phyloP scores from a whole-genome alignment of 352 stramenopile species.

The Phytopythium oedochilum region DNA sequence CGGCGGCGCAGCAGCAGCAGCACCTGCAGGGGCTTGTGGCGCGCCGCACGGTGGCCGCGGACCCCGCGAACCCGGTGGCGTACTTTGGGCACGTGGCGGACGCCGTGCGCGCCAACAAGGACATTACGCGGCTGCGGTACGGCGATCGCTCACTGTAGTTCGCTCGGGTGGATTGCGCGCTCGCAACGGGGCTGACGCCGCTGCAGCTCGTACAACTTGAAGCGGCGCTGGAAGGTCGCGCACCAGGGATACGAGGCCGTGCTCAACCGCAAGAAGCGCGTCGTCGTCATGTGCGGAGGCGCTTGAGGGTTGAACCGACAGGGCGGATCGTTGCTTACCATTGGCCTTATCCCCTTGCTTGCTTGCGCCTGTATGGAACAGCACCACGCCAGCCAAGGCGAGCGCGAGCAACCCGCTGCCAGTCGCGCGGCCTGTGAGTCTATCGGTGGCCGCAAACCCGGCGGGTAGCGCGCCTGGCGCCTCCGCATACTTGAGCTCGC shows the following conservation, averaged over 20 bases:
- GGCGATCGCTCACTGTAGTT: background rate
- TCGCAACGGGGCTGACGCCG: too few relatives aligned
- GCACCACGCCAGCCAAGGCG: slow-evolving; percentile 10
- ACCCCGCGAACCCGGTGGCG: slow-evolving; percentile 55
- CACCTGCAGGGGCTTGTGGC: slow-evolving; percentile 63
- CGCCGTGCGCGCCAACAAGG: slow-evolving; percentile 42
- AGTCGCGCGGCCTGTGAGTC: slow-evolving; percentile 10
- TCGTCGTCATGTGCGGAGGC: slow-evolving; percentile 14
- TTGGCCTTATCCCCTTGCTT: background rate
- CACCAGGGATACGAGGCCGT: slow-evolving; percentile 74
- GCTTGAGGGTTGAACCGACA: background rate
- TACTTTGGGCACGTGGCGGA: slow-evolving; percentile 75
- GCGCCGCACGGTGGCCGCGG: slow-evolving; percentile 39
- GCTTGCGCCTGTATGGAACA: background rate
- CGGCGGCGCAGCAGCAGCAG: too few relatives aligned
- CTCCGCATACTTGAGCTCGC: slow-evolving; percentile 3
- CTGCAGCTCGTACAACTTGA: slow-evolving; percentile 66
- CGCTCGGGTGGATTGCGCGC: too few relatives aligned
- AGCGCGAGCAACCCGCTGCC: slow-evolving; percentile 17
- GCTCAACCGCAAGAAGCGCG: slow-evolving; percentile 68
- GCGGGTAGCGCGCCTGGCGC: background rate
- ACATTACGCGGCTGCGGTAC: slow-evolving; percentile 50
- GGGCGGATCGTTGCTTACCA: background rate
- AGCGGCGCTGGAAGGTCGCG: slow-evolving; percentile 51
- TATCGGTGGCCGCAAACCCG: background rate